Evolutionary conservation across 176 grass and related monocot species (phyloP).

Genomic region (Neostapfia colusana): DNA sequence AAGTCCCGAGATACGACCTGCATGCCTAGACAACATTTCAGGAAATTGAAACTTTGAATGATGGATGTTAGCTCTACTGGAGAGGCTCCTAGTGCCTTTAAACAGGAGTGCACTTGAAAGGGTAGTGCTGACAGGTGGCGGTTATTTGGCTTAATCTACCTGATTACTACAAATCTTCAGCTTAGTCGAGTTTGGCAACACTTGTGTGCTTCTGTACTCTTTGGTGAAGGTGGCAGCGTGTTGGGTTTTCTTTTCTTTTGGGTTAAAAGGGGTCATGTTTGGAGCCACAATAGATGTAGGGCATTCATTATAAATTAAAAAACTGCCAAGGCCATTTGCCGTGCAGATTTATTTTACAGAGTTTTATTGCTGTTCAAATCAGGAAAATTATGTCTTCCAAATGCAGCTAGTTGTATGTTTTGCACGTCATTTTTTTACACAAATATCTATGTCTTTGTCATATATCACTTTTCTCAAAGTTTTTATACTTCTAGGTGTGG

Average conservation of each 20-base stretch:
- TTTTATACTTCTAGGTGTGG: not conserved
- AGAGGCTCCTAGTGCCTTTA: conserved; percentile 6
- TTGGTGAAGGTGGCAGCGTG: not conserved
- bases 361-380: not conserved
- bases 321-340: not conserved
- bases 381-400: not conserved
- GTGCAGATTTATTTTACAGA: not conserved
- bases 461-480: not conserved
- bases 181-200: not conserved
- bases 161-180: not conserved
- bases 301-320: not conserved
- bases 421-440: not conserved
- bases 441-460: not conserved
- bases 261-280: not conserved
- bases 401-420: not conserved
- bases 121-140: not conserved
- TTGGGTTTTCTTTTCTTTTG: not conserved
- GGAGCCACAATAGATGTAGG: not conserved
- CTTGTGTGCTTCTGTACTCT: conserved; percentile 1
- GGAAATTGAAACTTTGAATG: conserved; percentile 12
- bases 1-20: conserved; percentile 5
- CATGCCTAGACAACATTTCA: not conserved
- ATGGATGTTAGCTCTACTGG: not conserved
- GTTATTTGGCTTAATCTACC: conserved; percentile 14
- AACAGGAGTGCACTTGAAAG: not conserved